Evolutionary conservation across 1,284 basidiomycete species (phyloP), one percentile per base, ranked within the genome.

Genomic region (Abortiporus biennis): DNA sequence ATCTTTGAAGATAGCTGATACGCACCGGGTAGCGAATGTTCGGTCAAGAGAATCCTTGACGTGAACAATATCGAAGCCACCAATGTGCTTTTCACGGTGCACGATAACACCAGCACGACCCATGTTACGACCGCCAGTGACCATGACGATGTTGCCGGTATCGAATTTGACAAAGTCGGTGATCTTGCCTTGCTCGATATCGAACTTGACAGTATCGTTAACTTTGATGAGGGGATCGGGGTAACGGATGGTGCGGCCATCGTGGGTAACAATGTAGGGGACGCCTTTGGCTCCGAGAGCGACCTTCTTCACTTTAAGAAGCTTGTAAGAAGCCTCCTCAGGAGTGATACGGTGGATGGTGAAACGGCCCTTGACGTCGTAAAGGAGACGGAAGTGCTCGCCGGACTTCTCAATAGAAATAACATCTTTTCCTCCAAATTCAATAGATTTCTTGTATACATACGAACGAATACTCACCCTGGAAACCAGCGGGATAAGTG

Each of bases 81-180:
- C 95, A 57, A 92, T 73, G 74, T 98, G 95, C 72, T 92, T 92
- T 78, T 99, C 96, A 58, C 87, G 81, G 72, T 95, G 91, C 49
- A 90, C 81, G 58, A 99, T 96, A 52, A 92, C 80, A 77, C 95
- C 96, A 49, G 84, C 86, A 74, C 96, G 86, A 61, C 96, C 95
- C 92, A 96, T 96, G 87, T 98, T 99, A 68, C 95, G 92, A 58
- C 95, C 95, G 66, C 95, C 95, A 52, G 96, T 99, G 72, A 96
- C 82, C 80, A 96, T 93, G 66, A 92, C 92, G 54, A 96, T 84
- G 76, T 96, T 96, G 55, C 95, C 95, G 47, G 91, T 92, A 67
- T 99, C 96, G 64, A 99, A 99, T 68, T 92, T 87, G 67, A 96
- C 83, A 65, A 82, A 91, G 63, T 95, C 94, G 55, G 77, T 79